Evolutionary conservation across 2,329 filamentous ascomycete genomes (phyloP).

Genomic region (Trichophyton benhamiae): DNA sequence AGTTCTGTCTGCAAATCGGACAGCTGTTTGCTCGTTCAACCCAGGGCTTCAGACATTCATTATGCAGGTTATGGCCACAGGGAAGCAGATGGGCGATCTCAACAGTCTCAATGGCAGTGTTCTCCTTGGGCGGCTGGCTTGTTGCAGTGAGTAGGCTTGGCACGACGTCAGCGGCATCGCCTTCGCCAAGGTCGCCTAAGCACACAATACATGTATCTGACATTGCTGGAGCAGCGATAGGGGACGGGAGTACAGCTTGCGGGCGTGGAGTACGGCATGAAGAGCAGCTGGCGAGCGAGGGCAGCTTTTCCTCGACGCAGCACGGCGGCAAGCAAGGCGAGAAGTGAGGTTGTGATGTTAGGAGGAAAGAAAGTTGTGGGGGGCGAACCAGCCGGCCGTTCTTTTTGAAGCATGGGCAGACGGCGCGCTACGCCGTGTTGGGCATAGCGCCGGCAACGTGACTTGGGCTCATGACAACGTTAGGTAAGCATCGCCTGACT

Average conservation of each 20-base stretch:
- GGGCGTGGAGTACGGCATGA: constrained; percentile 28
- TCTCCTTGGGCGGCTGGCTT: constrained; percentile 15
- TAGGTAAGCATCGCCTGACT: background rate
- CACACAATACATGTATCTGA: constrained; percentile 60
- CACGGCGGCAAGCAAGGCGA: constrained; percentile 11
- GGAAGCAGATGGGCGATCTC: constrained; percentile 52
- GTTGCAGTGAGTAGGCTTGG: constrained; percentile 21
- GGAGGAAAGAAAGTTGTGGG: constrained; percentile 18
- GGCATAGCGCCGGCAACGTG: constrained; percentile 23
- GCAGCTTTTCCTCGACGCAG: constrained; percentile 12
- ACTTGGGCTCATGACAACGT: constrained; percentile 14
- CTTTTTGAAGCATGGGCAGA: constrained; percentile 31
- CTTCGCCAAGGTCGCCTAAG: constrained; percentile 55
- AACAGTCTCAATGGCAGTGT: constrained; percentile 9
- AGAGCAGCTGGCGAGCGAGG: constrained; percentile 23
- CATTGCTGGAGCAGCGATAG: constrained; percentile 35
- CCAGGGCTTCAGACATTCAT: constrained; percentile 87
- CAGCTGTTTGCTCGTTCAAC: constrained; percentile 95
- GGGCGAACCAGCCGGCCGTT: constrained; percentile 13
- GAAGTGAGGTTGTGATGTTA: constrained; percentile 12
- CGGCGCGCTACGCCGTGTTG: constrained; percentile 7
- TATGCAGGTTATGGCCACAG: constrained; percentile 85
- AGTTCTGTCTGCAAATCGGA: constrained; percentile 84
- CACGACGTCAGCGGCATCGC: constrained; percentile 18
- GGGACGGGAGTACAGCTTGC: constrained; percentile 20